phyloP scores from a whole-genome alignment of 805 yeast species.

The Jamesozyma jinghongensis region DNA sequence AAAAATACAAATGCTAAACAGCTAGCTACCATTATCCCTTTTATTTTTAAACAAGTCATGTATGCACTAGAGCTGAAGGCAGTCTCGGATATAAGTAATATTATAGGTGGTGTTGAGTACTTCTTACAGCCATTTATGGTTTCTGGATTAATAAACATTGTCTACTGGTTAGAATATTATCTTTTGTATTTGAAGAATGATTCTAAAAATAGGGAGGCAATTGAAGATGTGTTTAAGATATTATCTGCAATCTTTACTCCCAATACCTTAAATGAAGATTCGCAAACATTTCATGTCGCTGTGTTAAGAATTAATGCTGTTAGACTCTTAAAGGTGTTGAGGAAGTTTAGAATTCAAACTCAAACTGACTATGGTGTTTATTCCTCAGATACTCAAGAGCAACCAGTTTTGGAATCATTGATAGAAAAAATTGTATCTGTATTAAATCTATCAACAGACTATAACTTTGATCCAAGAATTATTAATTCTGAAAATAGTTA shows the following conservation, averaged over 20 bases:
- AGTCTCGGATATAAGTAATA: slow-evolving; percentile 47
- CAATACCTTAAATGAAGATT: slow-evolving; percentile 37
- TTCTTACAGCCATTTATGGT: slow-evolving; percentile 73
- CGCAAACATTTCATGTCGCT: slow-evolving; percentile 36
- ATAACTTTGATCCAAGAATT: slow-evolving; percentile 23
- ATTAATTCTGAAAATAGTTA: slow-evolving; percentile 17
- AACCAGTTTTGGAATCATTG: slow-evolving; percentile 20
- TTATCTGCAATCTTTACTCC: slow-evolving; percentile 37
- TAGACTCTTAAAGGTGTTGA: slow-evolving; percentile 17
- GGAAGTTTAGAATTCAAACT: slow-evolving; percentile 18
- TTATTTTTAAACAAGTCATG: slow-evolving; percentile 64
- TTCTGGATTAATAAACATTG: slow-evolving; percentile 44
- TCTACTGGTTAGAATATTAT: slow-evolving; percentile 41
- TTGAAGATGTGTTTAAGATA: slow-evolving; percentile 32
- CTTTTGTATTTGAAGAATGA: slow-evolving; percentile 29
- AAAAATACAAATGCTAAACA: slow-evolving; percentile 58
- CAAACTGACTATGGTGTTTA: slow-evolving; percentile 26
- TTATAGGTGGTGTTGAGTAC: slow-evolving; percentile 77
- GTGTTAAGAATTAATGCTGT: slow-evolving; percentile 29
- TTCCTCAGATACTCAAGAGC: slow-evolving; percentile 25
- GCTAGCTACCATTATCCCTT: slow-evolving; percentile 59
- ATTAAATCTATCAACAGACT: slow-evolving; percentile 19
- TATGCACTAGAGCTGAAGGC: slow-evolving; percentile 44
- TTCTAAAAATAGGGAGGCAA: slow-evolving; percentile 19
- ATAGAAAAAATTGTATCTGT: slow-evolving; percentile 17